Conservation (phyloP, 202 grass and related monocot species). For the Hordeum pubiflorum region DNA sequence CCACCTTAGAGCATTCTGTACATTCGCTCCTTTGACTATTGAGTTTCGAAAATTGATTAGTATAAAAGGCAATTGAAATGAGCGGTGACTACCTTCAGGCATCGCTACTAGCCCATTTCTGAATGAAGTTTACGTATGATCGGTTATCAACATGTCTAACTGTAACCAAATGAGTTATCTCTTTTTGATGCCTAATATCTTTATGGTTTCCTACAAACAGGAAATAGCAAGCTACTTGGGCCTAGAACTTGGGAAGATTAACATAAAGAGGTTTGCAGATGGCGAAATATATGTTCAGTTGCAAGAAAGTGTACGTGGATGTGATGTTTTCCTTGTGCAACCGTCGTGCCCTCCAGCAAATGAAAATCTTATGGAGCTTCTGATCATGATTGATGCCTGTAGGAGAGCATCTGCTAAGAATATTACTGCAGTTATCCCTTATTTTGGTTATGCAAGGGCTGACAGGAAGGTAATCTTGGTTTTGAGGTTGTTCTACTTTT, state of each 20-base stretch:
- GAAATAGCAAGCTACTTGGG: slow-evolving; percentile 96
- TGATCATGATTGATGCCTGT: slow-evolving; percentile 95
- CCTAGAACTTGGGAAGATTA: slow-evolving; percentile 86
- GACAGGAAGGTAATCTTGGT: slow-evolving; percentile 64
- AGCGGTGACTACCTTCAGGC: too few species aligned
- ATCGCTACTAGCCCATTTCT: too few species aligned
- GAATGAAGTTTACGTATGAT: too few species aligned
- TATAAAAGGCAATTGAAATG: too few species aligned
- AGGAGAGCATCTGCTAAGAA: slow-evolving; percentile 94
- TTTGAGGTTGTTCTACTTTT: too few species aligned
- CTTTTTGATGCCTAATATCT: too few species aligned
- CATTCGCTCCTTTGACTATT: too few species aligned
- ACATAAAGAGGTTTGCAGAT: slow-evolving; percentile 90
- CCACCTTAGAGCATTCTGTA: too few species aligned
- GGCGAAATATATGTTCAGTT: slow-evolving; percentile 96
- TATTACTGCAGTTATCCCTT: slow-evolving; percentile 96
- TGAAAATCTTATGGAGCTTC: slow-evolving; percentile 97
- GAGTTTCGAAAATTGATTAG: too few species aligned
- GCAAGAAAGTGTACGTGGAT: slow-evolving; percentile 93
- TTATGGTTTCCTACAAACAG: too few species aligned
- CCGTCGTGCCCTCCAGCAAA: slow-evolving; percentile 92
- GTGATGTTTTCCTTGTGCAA: slow-evolving; percentile 90
- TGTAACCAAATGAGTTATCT: too few species aligned
- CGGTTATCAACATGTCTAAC: too few species aligned
- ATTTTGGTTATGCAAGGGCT: slow-evolving; percentile 97